Percentiles rank a stretch among this genome's conserved stretches.
These are phyloP conservation scores for Starmerella khaoyaiensis DNA, from an alignment of 805 yeast genomes.

Conservation along the genomic window DNA sequence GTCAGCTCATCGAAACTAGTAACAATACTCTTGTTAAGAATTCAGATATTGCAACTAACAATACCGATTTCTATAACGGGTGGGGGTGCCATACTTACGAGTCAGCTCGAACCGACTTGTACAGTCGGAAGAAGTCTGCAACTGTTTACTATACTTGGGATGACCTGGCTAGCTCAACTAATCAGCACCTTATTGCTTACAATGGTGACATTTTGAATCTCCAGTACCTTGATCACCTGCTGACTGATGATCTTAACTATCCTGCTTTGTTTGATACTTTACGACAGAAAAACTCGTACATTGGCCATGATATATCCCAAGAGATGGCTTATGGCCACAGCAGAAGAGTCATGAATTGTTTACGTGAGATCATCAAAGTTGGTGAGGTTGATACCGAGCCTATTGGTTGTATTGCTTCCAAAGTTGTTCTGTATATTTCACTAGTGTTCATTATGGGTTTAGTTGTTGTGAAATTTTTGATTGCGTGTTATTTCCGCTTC, in stretches of 20 bases:
- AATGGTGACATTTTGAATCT: slow-evolving; percentile 83
- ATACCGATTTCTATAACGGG: slow-evolving; percentile 54
- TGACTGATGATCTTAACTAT: slow-evolving; percentile 50
- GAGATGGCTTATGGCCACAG: slow-evolving; percentile 52
- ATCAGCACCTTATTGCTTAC: slow-evolving; percentile 72
- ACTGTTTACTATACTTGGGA: slow-evolving; percentile 87
- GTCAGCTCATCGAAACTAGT: slow-evolving; percentile 41
- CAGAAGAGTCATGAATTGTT: slow-evolving; percentile 64
- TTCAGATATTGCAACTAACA: slow-evolving; percentile 23
- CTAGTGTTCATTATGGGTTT: slow-evolving; percentile 74
- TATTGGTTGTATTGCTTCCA: slow-evolving; percentile 87
- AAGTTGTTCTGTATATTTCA: slow-evolving; percentile 67
- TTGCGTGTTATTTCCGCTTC: slow-evolving; percentile 90
- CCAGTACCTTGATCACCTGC: slow-evolving; percentile 63
- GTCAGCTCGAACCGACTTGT: slow-evolving; percentile 49
- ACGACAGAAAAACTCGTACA: slow-evolving; percentile 38
- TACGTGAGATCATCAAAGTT: slow-evolving; percentile 73
- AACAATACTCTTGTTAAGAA: slow-evolving; percentile 64
- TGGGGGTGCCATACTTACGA: slow-evolving; percentile 83
- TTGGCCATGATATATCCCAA: slow-evolving; percentile 75
- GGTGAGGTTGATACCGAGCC: slow-evolving; percentile 82
- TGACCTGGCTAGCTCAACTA: slow-evolving; percentile 45
- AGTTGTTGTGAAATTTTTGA: slow-evolving; percentile 59
- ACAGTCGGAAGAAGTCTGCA: slow-evolving; percentile 52
- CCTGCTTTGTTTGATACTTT: slow-evolving; percentile 61